Percentiles rank a stretch among this genome's conserved stretches.
Conservation (phyloP, 768 basidiomycete species). For the Psilocybe azurescens region DNA sequence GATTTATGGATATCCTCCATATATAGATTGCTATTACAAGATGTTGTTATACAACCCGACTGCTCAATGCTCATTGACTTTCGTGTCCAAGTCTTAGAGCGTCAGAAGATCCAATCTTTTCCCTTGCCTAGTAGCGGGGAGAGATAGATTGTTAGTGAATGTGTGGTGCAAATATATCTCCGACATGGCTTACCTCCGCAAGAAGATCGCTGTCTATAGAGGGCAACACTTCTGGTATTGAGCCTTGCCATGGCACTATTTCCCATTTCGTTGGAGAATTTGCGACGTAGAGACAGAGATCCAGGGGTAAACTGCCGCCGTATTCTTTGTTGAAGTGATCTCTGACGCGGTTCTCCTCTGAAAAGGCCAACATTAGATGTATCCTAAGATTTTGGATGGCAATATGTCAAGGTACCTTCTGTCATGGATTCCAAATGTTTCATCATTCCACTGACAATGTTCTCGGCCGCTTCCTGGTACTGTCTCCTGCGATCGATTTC, state of each 20-base stretch:
- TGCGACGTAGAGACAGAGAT: constrained; percentile 78
- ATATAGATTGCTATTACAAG: not conserved
- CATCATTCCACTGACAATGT: constrained; percentile 69
- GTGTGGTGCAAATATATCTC: not conserved
- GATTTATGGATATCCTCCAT: not conserved
- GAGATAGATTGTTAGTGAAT: not conserved
- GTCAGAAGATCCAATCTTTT: constrained; percentile 25
- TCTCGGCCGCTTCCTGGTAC: constrained; percentile 70
- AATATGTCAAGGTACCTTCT: constrained; percentile 52
- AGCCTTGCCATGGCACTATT: constrained; percentile 61
- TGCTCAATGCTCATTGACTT: constrained; percentile 21
- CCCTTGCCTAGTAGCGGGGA: constrained; percentile 27
- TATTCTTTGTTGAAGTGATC: constrained; percentile 75
- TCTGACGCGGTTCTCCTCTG: constrained; percentile 73
- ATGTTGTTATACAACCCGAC: not conserved
- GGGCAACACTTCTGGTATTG: constrained; percentile 62
- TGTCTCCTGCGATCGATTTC: constrained; percentile 74
- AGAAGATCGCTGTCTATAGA: constrained; percentile 65
- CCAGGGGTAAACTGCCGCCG: constrained; percentile 75
- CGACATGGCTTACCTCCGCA: constrained; percentile 44
- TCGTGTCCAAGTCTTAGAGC: constrained; percentile 23
- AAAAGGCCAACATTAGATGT: constrained; percentile 2
- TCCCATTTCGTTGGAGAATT: constrained; percentile 80
- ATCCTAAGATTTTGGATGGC: not conserved
- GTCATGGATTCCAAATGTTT: constrained; percentile 66